Percentiles rank a stretch among this genome's conserved stretches.
Conservation (phyloP, 225 moss, liverwort and hornwort species). For the Bryum argenteum region DNA sequence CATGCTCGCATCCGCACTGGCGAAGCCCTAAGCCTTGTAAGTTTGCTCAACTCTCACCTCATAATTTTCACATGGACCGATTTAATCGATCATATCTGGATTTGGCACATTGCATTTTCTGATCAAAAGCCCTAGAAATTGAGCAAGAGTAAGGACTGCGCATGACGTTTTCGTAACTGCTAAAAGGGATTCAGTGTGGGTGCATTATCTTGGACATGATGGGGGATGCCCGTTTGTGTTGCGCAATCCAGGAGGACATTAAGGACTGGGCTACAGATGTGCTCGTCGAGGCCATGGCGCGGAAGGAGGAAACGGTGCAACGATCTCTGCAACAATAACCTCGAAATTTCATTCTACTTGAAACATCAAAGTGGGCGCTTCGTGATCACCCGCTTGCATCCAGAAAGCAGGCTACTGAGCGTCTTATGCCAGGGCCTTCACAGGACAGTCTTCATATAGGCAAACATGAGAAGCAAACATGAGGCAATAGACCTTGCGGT, state of each 20-base stretch:
- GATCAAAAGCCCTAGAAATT: background rate
- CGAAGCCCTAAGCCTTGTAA: conserved; percentile 62
- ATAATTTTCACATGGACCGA: background rate
- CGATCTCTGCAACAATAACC: conserved; percentile 25
- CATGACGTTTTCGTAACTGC: background rate
- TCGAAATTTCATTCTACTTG: background rate
- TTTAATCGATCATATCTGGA: background rate
- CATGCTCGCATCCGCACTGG: conserved; percentile 85
- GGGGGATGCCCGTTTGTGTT: conserved; percentile 10
- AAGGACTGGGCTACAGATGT: conserved; percentile 92
- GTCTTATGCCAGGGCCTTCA: background rate
- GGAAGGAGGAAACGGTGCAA: conserved; percentile 78
- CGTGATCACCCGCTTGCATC: background rate
- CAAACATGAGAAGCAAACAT: background rate
- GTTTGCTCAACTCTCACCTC: conserved; percentile 12
- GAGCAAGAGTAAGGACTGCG: background rate
- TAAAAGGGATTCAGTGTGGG: background rate
- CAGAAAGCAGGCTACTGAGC: background rate
- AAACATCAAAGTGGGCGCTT: conserved; percentile 1
- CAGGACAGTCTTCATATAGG: background rate
- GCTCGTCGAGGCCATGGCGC: conserved; percentile 71
- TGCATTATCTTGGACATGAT: background rate
- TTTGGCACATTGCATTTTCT: background rate
- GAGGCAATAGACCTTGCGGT: conserved; percentile 1
- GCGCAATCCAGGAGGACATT: conserved; percentile 65